Evolutionary conservation across 108 stramenopile species (phyloP).

Genomic region (Seminavis robusta): DNA sequence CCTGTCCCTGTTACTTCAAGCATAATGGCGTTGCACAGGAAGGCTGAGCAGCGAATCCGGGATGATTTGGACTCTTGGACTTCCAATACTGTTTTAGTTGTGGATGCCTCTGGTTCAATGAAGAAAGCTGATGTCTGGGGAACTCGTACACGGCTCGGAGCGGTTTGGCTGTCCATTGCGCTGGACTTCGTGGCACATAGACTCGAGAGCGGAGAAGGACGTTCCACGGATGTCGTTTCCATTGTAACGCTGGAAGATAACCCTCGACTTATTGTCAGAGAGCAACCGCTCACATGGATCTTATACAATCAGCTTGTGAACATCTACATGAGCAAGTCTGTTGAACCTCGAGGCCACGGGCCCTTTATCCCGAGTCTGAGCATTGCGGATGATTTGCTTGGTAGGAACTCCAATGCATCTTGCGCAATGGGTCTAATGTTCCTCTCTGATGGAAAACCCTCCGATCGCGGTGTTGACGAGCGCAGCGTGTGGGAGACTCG

Average conservation of each 20-base stretch:
- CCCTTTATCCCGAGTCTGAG: constrained; percentile 34
- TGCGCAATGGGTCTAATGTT: constrained; percentile 24
- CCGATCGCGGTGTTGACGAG: too few relatives aligned
- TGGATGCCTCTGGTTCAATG: constrained; percentile 51
- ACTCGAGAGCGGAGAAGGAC: constrained; percentile 10
- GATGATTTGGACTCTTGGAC: too few relatives aligned
- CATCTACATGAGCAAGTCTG: not conserved
- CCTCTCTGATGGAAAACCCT: constrained; percentile 53
- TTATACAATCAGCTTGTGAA: constrained; percentile 1
- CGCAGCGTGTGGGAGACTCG: too few relatives aligned
- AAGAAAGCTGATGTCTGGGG: constrained; percentile 31
- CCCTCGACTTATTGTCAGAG: constrained; percentile 16
- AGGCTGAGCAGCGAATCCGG: too few relatives aligned
- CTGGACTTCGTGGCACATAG: constrained; percentile 27
- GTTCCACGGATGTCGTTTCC: constrained; percentile 26
- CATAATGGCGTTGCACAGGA: too few relatives aligned
- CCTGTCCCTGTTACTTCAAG: too few relatives aligned
- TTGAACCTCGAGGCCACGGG: constrained; percentile 5
- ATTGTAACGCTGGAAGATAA: constrained; percentile 32
- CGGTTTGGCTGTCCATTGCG: constrained; percentile 42
- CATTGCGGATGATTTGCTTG: not conserved
- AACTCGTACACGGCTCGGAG: constrained; percentile 28
- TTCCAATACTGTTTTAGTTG: constrained; percentile 42
- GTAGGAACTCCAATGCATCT: not conserved
- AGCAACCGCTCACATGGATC: constrained; percentile 8